Conservation (phyloP, 257 asterid species). For the Forsythia suspensa region DNA sequence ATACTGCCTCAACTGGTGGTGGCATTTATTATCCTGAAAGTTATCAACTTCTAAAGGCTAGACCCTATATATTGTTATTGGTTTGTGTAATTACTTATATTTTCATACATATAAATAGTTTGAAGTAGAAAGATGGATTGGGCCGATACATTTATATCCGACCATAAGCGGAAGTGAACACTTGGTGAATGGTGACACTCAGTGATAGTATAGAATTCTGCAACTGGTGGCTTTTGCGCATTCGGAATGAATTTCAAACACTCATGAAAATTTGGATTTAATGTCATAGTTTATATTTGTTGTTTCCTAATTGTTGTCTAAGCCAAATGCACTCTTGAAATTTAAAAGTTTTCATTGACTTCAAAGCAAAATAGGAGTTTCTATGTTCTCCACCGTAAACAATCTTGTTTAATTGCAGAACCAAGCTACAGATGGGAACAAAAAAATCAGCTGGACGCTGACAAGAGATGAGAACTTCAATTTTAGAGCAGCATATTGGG, state of each 20-base stretch:
- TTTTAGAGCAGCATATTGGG: constrained; percentile 80
- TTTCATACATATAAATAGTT: background rate
- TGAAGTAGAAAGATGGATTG: background rate
- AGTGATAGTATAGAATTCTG: no score
- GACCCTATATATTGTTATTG: background rate
- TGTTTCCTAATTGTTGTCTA: background rate
- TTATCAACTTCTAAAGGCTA: background rate
- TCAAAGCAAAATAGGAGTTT: background rate
- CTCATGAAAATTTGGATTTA: background rate
- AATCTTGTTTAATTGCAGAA: constrained; percentile 40
- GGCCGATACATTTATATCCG: background rate
- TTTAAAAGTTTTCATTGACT: background rate
- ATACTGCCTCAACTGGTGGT: background rate
- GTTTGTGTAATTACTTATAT: background rate
- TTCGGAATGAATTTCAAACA: background rate
- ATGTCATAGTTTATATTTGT: background rate
- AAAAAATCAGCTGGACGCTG: constrained; percentile 48
- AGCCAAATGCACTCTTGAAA: background rate
- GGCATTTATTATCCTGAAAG: background rate
- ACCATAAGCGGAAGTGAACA: background rate
- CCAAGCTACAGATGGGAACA: constrained; percentile 55
- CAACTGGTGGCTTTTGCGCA: background rate
- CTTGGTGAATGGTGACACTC: no score
- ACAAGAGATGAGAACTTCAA: constrained; percentile 73
- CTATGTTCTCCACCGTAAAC: background rate